Conservation (phyloP, 2,329 filamentous ascomycete species). For the Monosporascus ibericus region DNA sequence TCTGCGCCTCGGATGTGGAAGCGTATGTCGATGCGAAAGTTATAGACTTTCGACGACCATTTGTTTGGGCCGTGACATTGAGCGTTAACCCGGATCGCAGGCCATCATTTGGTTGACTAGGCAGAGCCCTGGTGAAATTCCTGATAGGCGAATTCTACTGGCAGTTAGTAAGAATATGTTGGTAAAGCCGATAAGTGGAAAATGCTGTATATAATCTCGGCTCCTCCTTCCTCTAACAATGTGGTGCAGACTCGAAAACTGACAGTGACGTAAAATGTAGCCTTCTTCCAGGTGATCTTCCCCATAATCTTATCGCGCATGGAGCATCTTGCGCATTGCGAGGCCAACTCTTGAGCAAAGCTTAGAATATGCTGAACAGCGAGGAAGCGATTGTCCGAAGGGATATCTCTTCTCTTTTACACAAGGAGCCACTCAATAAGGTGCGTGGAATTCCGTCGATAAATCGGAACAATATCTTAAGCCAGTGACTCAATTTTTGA, state of each 20-base stretch:
- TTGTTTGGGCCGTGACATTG: constrained; percentile 17
- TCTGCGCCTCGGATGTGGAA: constrained; percentile 38
- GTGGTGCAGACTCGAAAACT: constrained; percentile 7
- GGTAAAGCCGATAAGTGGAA: too few species aligned
- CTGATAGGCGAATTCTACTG: constrained; percentile 18
- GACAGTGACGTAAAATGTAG: constrained; percentile 29
- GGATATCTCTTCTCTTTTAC: too few species aligned
- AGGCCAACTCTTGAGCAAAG: background rate
- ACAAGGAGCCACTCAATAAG: too few species aligned
- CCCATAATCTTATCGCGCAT: constrained; percentile 33
- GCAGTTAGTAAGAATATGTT: constrained; percentile 5
- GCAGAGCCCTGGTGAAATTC: constrained; percentile 13
- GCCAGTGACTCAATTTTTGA: background rate
- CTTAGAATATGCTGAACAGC: background rate
- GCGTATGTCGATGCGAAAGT: constrained; percentile 27
- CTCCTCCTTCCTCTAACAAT: background rate
- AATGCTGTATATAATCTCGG: too few species aligned
- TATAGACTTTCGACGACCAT: constrained; percentile 19
- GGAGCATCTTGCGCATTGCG: constrained; percentile 13
- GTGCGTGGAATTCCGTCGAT: background rate
- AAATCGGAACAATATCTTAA: background rate
- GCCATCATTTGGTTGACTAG: constrained; percentile 15
- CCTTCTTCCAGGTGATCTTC: constrained; percentile 34
- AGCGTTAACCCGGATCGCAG: constrained; percentile 14
- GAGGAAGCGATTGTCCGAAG: background rate